phyloP scores from a whole-genome alignment of 345 rosid species.

The Camelina neglecta region DNA sequence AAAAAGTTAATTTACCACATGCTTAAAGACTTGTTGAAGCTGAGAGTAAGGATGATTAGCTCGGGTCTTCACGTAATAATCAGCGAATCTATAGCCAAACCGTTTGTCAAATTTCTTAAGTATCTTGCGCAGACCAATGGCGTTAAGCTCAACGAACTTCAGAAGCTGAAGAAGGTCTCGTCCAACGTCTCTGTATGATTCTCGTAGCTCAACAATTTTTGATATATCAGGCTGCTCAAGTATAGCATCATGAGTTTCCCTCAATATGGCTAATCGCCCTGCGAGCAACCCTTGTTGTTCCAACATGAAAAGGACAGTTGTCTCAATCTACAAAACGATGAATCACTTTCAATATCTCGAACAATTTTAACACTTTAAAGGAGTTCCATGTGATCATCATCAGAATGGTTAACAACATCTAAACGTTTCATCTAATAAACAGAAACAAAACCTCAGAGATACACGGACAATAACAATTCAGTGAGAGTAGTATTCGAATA shows the following conservation, averaged over 20 bases:
- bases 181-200: slow-evolving; percentile 80
- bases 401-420: not conserved
- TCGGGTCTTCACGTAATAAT: slow-evolving; percentile 93
- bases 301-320: slow-evolving; percentile 87
- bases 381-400: not conserved
- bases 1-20: slow-evolving; percentile 69
- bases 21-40: slow-evolving; percentile 98
- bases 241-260: slow-evolving; percentile 71
- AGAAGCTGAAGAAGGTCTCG: slow-evolving; percentile 82
- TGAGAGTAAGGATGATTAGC: slow-evolving; percentile 99
- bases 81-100: slow-evolving; percentile 88
- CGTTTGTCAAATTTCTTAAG: slow-evolving; percentile 97
- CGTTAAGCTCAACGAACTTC: slow-evolving; percentile 84
- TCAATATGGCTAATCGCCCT: slow-evolving; percentile 66
- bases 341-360: slow-evolving; percentile 6
- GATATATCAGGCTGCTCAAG: slow-evolving; percentile 71
- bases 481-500: not conserved
- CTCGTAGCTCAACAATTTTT: slow-evolving; percentile 65
- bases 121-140: slow-evolving; percentile 92
- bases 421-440: slow-evolving; percentile 11
- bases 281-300: slow-evolving; percentile 95
- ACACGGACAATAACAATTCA: not conserved
- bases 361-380: not conserved
- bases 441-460: slow-evolving; percentile 5
- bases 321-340: slow-evolving; percentile 75